phyloP scores from a whole-genome alignment of 2,329 filamentous ascomycete species.

The Fusarium caatingaense region DNA sequence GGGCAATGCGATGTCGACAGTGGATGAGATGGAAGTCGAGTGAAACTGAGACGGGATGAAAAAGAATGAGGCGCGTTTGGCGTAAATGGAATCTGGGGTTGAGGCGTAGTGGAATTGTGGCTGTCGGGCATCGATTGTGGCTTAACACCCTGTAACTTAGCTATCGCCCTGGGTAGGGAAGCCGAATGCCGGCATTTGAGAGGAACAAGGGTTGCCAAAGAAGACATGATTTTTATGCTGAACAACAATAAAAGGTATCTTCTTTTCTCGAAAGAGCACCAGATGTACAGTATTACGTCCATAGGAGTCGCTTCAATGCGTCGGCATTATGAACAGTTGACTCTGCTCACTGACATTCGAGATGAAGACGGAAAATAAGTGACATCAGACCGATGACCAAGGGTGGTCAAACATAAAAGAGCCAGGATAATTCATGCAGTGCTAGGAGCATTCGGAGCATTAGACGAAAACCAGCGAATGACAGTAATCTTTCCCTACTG shows the following conservation, averaged over 20 bases:
- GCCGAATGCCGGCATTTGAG: not conserved
- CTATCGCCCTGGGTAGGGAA: not conserved
- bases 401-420: conserved; percentile 6
- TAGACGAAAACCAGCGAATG: conserved; percentile 14
- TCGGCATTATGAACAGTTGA: not conserved
- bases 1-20: conserved; percentile 1
- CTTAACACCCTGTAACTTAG: not conserved
- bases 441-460: conserved; percentile 19
- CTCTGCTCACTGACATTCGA: not conserved
- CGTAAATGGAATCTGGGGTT: conserved; percentile 43
- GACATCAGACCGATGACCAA: conserved; percentile 21
- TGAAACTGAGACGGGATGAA: conserved; percentile 25
- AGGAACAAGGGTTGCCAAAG: conserved; percentile 4
- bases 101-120: conserved; percentile 35
- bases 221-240: not conserved
- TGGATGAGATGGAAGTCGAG: conserved; percentile 8
- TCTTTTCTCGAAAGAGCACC: not conserved
- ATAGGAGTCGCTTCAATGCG: not conserved
- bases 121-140: conserved; percentile 28
- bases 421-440: conserved; percentile 23
- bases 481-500: not conserved
- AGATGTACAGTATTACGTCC: not conserved
- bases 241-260: not conserved
- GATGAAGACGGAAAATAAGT: not conserved
- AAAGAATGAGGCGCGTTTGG: conserved; percentile 28